These are phyloP conservation scores for Trichoderma atrobrunneum DNA, from an alignment of 2,329 filamentous ascomycete species.

Conservation along the genomic window DNA sequence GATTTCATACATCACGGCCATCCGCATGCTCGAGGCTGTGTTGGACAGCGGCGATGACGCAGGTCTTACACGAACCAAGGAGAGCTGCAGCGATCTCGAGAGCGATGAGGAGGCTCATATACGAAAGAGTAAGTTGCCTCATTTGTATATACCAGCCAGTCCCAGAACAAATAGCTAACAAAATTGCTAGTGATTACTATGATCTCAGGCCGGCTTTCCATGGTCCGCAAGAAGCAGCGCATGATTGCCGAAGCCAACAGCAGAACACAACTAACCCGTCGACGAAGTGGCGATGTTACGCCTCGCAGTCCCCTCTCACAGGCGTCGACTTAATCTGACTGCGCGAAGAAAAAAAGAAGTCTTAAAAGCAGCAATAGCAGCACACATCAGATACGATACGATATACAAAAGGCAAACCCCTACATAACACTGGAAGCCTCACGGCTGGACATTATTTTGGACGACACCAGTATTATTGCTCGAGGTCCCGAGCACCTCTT, in stretches of 20 bases:
- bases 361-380: neutral
- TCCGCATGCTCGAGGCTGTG: slow-evolving; percentile 92
- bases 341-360: neutral
- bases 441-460: slow-evolving; percentile 19
- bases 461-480: slow-evolving; percentile 8
- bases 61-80: slow-evolving; percentile 37
- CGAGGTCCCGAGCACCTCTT: neutral
- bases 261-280: slow-evolving; percentile 45
- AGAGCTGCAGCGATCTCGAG: slow-evolving; percentile 50
- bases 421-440: slow-evolving; percentile 20
- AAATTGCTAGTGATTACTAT: slow-evolving; percentile 55
- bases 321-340: slow-evolving; percentile 34
- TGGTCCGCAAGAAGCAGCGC: slow-evolving; percentile 59
- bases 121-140: slow-evolving; percentile 60
- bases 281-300: slow-evolving; percentile 55
- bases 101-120: slow-evolving; percentile 71
- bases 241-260: slow-evolving; percentile 57
- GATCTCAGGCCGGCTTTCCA: slow-evolving; percentile 55
- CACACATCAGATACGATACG: slow-evolving; percentile 1
- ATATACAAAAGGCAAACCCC: slow-evolving; percentile 13
- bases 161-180: neutral
- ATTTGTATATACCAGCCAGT: neutral
- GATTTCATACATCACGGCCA: slow-evolving; percentile 87
- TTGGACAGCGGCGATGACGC: slow-evolving; percentile 74
- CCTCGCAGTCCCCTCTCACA: slow-evolving; percentile 53